Evolutionary conservation across 129 eudicot species (phyloP).

Genomic region (Artemisia annua): DNA sequence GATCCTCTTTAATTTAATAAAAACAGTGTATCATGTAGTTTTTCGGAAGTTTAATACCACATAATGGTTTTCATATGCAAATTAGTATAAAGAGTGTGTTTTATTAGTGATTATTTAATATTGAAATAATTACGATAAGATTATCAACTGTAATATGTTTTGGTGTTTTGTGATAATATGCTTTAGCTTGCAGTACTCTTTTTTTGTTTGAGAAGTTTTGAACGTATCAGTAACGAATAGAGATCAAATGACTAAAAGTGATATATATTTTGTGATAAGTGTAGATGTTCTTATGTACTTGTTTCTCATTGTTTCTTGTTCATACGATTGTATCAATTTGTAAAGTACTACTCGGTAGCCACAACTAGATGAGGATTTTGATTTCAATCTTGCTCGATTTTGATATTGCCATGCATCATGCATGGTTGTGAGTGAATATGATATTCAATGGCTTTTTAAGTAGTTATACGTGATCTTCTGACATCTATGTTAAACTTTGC

Average conservation of each 20-base stretch:
- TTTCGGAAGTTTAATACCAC: background rate
- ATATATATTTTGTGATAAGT: background rate
- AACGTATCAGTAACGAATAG: background rate
- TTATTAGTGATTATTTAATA: background rate
- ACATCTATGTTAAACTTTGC: background rate
- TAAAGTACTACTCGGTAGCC: no score
- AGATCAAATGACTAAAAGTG: background rate
- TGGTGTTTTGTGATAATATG: no score
- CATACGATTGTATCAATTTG: no score
- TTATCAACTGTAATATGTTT: no score
- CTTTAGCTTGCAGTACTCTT: no score
- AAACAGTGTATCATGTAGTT: background rate
- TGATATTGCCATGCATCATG: background rate
- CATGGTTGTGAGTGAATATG: constrained; percentile 1
- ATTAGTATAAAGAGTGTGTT: constrained; percentile 1
- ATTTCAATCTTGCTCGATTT: background rate
- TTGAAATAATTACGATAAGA: background rate
- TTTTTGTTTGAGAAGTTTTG: constrained; percentile 1
- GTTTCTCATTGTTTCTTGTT: background rate
- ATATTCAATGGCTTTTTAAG: constrained; percentile 2
- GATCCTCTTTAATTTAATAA: background rate
- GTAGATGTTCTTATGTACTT: background rate
- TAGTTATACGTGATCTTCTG: background rate
- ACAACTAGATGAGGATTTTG: background rate
- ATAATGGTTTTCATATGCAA: constrained; percentile 10